Percentiles rank a stretch among this genome's conserved stretches.
These are phyloP conservation scores for Tolypocladium nubicola DNA, from an alignment of 2,329 filamentous ascomycete species.

Conservation along the genomic window DNA sequence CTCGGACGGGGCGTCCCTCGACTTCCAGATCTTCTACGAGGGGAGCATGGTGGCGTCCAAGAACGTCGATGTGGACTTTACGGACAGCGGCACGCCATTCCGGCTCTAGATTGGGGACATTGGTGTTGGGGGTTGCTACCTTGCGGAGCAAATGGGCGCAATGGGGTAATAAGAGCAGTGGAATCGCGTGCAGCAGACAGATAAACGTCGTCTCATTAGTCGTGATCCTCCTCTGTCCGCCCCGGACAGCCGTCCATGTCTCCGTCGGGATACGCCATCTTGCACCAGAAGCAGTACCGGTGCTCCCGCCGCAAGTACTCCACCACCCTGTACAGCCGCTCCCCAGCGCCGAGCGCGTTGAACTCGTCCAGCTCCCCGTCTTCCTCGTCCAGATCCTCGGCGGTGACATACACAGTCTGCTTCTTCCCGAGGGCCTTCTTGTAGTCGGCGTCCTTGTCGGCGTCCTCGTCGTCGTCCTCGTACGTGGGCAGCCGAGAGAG, in stretches of 20 bases:
- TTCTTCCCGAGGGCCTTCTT: slow-evolving; percentile 55
- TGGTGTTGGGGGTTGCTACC: too few relatives aligned
- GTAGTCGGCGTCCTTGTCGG: slow-evolving; percentile 66
- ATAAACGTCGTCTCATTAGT: slow-evolving; percentile 17
- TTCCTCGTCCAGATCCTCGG: slow-evolving; percentile 64
- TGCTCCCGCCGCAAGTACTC: slow-evolving; percentile 59
- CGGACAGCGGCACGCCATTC: neutral
- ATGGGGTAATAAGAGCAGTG: too few relatives aligned
- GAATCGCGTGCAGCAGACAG: neutral
- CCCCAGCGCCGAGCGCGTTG: slow-evolving; percentile 53
- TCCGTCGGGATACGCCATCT: slow-evolving; percentile 63
- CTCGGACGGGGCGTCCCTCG: slow-evolving; percentile 5
- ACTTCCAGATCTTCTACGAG: slow-evolving; percentile 5
- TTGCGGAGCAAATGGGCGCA: too few relatives aligned
- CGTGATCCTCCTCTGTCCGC: slow-evolving; percentile 71
- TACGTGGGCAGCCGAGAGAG: slow-evolving; percentile 50
- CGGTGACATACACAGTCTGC: slow-evolving; percentile 42
- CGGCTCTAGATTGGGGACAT: too few relatives aligned
- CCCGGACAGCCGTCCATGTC: slow-evolving; percentile 85
- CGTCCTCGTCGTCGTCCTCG: slow-evolving; percentile 59
- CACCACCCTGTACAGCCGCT: slow-evolving; percentile 58
- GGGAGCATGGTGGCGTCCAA: slow-evolving; percentile 2
- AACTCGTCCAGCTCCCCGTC: slow-evolving; percentile 76
- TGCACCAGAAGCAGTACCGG: slow-evolving; percentile 95
- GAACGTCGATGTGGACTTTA: slow-evolving; percentile 6